Base-by-base conservation (phyloP, 2,329 filamentous ascomycete genomes). In the Botryotinia narcissicola region DNA sequence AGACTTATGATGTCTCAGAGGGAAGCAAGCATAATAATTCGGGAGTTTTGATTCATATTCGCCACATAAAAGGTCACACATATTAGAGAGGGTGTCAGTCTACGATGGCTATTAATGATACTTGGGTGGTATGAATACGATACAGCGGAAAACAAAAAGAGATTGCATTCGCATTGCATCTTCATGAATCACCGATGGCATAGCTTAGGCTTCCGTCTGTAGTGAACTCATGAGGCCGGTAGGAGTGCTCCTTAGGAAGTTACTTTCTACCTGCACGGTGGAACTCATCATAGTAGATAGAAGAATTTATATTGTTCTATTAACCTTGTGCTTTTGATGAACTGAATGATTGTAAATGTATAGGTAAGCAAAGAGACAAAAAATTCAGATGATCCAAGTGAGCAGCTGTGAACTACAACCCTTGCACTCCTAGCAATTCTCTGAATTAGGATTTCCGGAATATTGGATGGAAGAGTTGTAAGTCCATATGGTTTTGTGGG, bases 181-280 rank as follows among this genome's bases (percentile, higher is more conserved):
- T 57, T 44, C 66, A 42, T 57, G 66, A 3, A n/a, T 25, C 25
- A 44, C n/a, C 25, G 18, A 57, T 32, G n/a, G 37, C 37, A 18
- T 69, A 32, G 66, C 22, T 42, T 44, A 25, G 48, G 35, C 48
- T 69, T 57, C 42, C 66, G 37, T 32, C 66, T 44, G 66, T 69
- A 44, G n/a, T 69, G n/a, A 57, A 57, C 22, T 42, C 48, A 69
- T 69, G 18, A 20, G 37, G 66, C 18, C 57, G 5, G 48, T 48
- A 29, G 66, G 25, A 40, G n/a, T 69, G 10, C 66, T 57, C 42
- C 40, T 57, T 42, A 16, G 10, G 12, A 42, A 29, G 48, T 69
- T 16, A n/a, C 10, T 57, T 29, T 57, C n/a, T 57, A 20, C 25
- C 32, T 42, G 48, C 37, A 16, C 25, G 16, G 66, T 69, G 54